Evolutionary conservation across 305 asterid species (phyloP).

Genomic region (Solanum hybrid): DNA sequence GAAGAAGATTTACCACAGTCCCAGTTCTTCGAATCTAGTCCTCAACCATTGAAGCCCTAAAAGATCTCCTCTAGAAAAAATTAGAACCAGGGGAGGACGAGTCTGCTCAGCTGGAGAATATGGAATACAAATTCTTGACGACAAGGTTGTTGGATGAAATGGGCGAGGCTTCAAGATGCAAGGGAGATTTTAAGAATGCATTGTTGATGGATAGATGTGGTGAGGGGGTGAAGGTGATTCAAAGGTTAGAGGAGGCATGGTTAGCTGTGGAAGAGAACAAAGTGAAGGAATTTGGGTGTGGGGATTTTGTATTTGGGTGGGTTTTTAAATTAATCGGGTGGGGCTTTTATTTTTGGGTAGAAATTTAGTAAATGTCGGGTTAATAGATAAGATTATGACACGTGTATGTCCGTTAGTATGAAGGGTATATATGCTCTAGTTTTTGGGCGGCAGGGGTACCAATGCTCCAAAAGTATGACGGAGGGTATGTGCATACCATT

Average conservation of each 20-base stretch:
- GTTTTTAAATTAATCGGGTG: neutral
- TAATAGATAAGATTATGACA: neutral
- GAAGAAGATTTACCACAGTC: neutral
- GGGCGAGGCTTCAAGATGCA: neutral
- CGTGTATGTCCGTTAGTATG: neutral
- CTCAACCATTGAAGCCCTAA: neutral
- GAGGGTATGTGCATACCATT: neutral
- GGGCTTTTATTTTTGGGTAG: neutral
- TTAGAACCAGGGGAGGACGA: neutral
- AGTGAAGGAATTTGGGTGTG: neutral
- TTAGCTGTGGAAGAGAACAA: neutral
- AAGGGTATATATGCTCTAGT: neutral
- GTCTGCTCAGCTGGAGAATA: neutral
- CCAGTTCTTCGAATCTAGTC: neutral
- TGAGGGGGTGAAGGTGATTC: neutral
- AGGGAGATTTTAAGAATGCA: neutral
- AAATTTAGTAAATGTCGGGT: neutral
- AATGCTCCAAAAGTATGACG: neutral
- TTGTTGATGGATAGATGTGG: neutral
- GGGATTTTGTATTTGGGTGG: neutral
- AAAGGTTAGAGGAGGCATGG: neutral
- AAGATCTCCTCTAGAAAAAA: neutral
- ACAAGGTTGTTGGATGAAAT: neutral
- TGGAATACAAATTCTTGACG: neutral
- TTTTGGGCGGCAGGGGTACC: neutral